Base-by-base conservation (phyloP, 2,329 filamentous ascomycete species). In the Aspergillus novofumigatus region DNA sequence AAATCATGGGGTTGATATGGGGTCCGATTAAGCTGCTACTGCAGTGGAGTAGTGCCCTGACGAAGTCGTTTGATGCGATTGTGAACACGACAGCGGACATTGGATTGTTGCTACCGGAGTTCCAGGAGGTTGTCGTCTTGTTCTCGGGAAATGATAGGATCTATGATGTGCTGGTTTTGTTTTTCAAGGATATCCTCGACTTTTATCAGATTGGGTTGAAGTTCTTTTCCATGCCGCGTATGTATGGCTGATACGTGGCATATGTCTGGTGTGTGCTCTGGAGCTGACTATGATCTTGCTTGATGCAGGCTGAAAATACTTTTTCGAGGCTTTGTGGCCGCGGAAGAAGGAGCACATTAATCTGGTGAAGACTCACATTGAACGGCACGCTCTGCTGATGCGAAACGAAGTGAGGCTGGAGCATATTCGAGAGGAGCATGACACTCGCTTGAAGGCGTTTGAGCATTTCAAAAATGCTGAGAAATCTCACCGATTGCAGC, bases 161-260 rank as follows among this genome's bases (percentile, higher is more conserved):
- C 25, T 32, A 32, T 2, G 29, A 32, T 32, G 29, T 32, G 5
- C 11, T 74, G 28, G 62, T 55, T 17, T 60, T 76, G 4, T 74
- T 76, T 48, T 76, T 67, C 61, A 61, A 62, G 51, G 73, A 76
- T 56, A 68, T 76, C 14, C 66, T 76, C 25, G 69, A 75, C 44
- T 69, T 76, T 54, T 70, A 75, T 55, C n/a, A 58, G 1, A 60
- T 70, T 32, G 58, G 63, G 1, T 57, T 75, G 50, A 61, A 68
- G 20, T 71, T 73, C 53, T 74, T 74, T 57, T 64, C 53, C 11
- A 58, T 61, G 23, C 51, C 63, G 11, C 61, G 71, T 73, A 32
- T 11, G 29, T 32, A 5, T 14, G 11, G 42, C 10, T 47, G 48
- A 52, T 2, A 47, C 4, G 35, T 45, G 8, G 6, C 3, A 17